Conservation (phyloP, 179 eudicot species). For the Nepenthes alata region DNA sequence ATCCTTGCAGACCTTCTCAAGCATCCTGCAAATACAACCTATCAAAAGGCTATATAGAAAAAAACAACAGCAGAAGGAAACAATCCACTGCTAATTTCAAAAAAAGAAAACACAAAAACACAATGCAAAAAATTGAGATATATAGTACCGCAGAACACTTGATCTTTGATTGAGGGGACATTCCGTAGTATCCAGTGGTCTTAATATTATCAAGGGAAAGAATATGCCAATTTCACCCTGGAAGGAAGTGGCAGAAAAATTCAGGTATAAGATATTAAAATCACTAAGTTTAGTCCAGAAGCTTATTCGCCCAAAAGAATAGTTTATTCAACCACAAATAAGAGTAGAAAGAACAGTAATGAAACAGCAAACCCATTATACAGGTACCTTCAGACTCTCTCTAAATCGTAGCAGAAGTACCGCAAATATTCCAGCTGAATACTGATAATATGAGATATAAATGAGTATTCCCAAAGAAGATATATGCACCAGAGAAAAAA, state of each 20-base stretch:
- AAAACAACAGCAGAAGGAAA: constrained; percentile 4
- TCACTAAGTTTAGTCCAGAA: no score
- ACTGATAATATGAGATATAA: constrained; percentile 32
- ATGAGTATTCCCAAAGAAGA: not conserved
- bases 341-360: not conserved
- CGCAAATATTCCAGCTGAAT: constrained; percentile 84
- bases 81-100: constrained; percentile 1
- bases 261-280: constrained; percentile 6
- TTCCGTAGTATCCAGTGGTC: constrained; percentile 75
- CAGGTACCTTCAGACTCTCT: constrained; percentile 71
- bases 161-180: constrained; percentile 51
- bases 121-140: constrained; percentile 1
- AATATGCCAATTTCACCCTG: constrained; percentile 95
- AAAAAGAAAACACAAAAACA: constrained; percentile 1
- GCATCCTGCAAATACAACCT: constrained; percentile 56
- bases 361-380: not conserved
- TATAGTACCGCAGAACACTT: constrained; percentile 63
- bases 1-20: constrained; percentile 92
- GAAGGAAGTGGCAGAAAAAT: constrained; percentile 6
- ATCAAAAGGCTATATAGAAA: constrained; percentile 2
- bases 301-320: no score
- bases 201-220: constrained; percentile 82
- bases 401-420: constrained; percentile 82
- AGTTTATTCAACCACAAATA: no score
- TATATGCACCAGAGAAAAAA: not conserved